Conservation (phyloP, 176 grass and related monocot genomes). For the Alloteropsis semialata region DNA sequence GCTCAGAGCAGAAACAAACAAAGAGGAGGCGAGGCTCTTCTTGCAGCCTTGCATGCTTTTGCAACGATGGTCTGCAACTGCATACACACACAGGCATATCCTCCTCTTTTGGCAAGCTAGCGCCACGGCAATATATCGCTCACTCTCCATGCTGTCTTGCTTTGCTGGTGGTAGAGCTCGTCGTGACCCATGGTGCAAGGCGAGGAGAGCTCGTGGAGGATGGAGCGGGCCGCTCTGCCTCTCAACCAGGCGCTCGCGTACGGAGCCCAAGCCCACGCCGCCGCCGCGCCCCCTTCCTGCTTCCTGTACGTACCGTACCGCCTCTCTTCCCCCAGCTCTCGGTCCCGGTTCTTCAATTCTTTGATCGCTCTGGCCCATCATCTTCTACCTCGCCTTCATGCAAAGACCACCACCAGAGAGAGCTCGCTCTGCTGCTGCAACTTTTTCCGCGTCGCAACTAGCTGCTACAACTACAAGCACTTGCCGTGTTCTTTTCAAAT, state of each 20-base stretch:
- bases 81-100: neutral
- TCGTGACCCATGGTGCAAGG: slow-evolving; percentile 47
- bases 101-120: neutral
- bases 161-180: slow-evolving; percentile 21
- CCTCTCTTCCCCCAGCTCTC: slow-evolving; percentile 1
- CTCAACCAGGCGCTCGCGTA: slow-evolving; percentile 51
- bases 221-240: slow-evolving; percentile 42
- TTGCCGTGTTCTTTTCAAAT: slow-evolving; percentile 52
- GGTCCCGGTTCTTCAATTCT: neutral
- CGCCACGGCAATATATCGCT: neutral
- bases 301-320: slow-evolving; percentile 64
- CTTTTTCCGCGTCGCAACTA: slow-evolving; percentile 23
- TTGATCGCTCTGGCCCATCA: neutral
- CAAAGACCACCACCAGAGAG: neutral
- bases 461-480: neutral
- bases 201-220: slow-evolving; percentile 66
- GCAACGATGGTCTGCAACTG: slow-evolving; percentile 48
- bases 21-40: neutral
- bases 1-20: slow-evolving; percentile 23
- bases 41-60: slow-evolving; percentile 50
- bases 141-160: neutral
- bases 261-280: slow-evolving; percentile 42
- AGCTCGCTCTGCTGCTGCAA: neutral
- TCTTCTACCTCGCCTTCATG: neutral
- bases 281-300: slow-evolving; percentile 37